Conservation (phyloP, 345 rosid genomes). For the Eucalyptus viminalis region DNA sequence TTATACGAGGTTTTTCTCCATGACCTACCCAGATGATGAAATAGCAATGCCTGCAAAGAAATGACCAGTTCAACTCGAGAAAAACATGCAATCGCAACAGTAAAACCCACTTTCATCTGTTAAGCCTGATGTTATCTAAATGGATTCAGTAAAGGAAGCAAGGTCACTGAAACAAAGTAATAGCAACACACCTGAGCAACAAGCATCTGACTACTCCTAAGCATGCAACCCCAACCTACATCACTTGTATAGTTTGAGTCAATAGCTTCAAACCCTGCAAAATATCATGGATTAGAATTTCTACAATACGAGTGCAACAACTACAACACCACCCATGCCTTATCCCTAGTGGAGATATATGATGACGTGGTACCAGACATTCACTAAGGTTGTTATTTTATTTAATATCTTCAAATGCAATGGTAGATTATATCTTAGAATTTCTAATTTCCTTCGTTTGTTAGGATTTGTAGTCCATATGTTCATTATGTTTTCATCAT, state of each 20-base stretch:
- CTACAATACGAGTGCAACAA: not conserved
- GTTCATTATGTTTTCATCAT: not conserved
- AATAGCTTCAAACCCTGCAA: slow-evolving; percentile 67
- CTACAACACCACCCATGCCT: not conserved
- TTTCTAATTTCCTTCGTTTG: not conserved
- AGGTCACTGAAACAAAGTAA: not conserved
- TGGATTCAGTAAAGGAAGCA: not conserved
- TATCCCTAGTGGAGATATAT: not conserved
- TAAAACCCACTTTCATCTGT: not conserved
- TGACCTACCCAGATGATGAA: slow-evolving; percentile 79
- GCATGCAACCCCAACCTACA: slow-evolving; percentile 96
- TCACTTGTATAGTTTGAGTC: slow-evolving; percentile 64
- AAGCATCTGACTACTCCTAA: slow-evolving; percentile 97
- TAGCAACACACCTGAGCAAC: slow-evolving; percentile 56
- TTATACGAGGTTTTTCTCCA: slow-evolving; percentile 55
- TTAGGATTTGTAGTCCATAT: not conserved
- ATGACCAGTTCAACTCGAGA: not conserved
- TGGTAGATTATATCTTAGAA: not conserved
- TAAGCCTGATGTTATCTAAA: not conserved
- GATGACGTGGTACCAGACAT: not conserved
- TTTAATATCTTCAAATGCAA: not conserved
- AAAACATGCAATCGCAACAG: not conserved
- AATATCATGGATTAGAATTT: not conserved
- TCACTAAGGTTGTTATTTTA: not conserved
- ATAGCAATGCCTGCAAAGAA: slow-evolving; percentile 58